Percentiles rank a stretch among this genome's conserved stretches.
phyloP scores from a whole-genome alignment of 768 basidiomycete genomes.

The Amyloporia xantha region DNA sequence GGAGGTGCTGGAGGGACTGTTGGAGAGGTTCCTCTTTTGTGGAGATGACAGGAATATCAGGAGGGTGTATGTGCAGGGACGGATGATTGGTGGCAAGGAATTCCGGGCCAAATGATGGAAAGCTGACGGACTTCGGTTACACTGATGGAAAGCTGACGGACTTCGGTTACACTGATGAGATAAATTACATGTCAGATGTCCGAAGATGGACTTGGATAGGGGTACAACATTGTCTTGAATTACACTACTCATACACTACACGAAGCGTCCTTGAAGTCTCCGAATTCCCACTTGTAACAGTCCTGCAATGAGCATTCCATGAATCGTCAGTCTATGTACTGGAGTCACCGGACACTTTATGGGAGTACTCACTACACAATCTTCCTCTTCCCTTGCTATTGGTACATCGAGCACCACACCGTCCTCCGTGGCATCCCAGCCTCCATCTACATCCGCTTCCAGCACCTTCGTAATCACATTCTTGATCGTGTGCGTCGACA shows the following conservation, averaged over 20 bases:
- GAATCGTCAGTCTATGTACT: constrained; percentile 13
- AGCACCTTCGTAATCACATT: constrained; percentile 48
- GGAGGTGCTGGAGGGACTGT: constrained; percentile 42
- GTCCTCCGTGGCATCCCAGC: constrained; percentile 32
- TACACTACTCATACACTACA: constrained; percentile 5
- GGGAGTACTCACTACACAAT: constrained; percentile 48
- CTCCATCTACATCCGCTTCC: constrained; percentile 36
- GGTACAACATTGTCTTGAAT: not conserved
- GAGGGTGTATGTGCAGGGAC: constrained; percentile 80
- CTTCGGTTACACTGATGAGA: too few species aligned
- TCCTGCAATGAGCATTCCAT: constrained; percentile 37
- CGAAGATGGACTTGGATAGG: too few species aligned
- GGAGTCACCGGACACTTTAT: not conserved
- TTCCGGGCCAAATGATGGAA: constrained; percentile 5
- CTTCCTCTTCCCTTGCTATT: constrained; percentile 47
- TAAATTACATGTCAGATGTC: too few species aligned
- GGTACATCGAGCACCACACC: constrained; percentile 47
- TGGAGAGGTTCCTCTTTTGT: constrained; percentile 83
- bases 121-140: not conserved
- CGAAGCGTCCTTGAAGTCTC: constrained; percentile 32
- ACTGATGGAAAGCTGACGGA: too few species aligned
- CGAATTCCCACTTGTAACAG: constrained; percentile 75
- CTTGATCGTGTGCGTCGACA: constrained; percentile 50
- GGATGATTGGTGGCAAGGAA: constrained; percentile 63
- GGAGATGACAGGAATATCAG: constrained; percentile 83